Evolutionary conservation across 2,329 filamentous ascomycete species (phyloP).

Genomic region (Herpotrichia juniperi): DNA sequence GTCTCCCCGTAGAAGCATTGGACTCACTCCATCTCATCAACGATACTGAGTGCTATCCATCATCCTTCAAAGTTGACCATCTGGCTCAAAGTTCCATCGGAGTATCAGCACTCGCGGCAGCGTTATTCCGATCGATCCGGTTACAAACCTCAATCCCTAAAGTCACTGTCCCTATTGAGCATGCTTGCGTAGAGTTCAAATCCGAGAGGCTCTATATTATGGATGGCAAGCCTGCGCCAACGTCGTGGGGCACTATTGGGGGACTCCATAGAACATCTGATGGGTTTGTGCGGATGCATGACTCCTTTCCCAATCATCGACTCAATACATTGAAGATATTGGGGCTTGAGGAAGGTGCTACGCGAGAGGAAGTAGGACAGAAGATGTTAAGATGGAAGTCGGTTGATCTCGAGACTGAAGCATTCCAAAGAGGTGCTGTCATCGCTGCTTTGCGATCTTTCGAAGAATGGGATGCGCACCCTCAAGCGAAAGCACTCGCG

Average conservation of each 20-base stretch:
- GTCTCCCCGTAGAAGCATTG: slow-evolving; percentile 28
- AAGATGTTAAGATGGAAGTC: slow-evolving; percentile 50
- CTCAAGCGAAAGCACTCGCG: slow-evolving; percentile 53
- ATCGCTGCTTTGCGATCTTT: slow-evolving; percentile 59
- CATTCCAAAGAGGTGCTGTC: slow-evolving; percentile 49
- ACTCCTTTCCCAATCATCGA: slow-evolving; percentile 59
- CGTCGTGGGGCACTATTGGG: slow-evolving; percentile 53
- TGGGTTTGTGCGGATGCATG: slow-evolving; percentile 62
- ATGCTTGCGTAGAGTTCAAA: slow-evolving; percentile 60
- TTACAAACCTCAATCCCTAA: slow-evolving; percentile 34
- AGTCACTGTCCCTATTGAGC: slow-evolving; percentile 52
- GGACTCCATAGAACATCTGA: slow-evolving; percentile 59
- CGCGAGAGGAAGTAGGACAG: slow-evolving; percentile 47
- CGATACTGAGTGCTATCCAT: slow-evolving; percentile 46
- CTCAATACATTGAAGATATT: slow-evolving; percentile 53
- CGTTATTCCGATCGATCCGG: slow-evolving; percentile 51
- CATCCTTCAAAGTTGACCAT: slow-evolving; percentile 61
- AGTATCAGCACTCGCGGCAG: slow-evolving; percentile 57
- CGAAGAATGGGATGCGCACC: slow-evolving; percentile 57
- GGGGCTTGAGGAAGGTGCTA: slow-evolving; percentile 41
- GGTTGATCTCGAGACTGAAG: slow-evolving; percentile 57
- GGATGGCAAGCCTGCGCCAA: slow-evolving; percentile 40
- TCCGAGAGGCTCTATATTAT: slow-evolving; percentile 59
- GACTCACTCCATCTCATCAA: slow-evolving; percentile 24
- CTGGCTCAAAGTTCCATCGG: slow-evolving; percentile 61